phyloP scores from a whole-genome alignment of 805 yeast species.

The Kuraishia piskuri region DNA sequence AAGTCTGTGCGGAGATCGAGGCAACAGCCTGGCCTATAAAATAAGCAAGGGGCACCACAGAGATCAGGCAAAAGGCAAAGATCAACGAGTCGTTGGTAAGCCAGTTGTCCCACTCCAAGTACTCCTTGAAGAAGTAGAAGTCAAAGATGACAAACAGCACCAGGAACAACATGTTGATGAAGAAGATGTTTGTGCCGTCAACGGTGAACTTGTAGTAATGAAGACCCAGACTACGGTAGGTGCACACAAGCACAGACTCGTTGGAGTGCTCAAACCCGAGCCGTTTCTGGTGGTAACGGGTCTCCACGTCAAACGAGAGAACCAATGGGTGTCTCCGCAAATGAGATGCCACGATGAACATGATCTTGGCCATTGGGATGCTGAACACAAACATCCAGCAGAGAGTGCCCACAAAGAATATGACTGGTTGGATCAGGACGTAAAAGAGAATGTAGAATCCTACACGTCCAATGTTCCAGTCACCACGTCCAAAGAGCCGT shows the following conservation, averaged over 20 bases:
- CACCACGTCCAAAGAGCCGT: conserved; percentile 83
- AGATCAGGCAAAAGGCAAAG: conserved; percentile 68
- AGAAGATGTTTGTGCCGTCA: conserved; percentile 91
- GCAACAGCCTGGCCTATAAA: conserved; percentile 99
- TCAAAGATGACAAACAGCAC: conserved; percentile 81
- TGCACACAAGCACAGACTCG: conserved; percentile 68
- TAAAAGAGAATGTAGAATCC: conserved; percentile 68
- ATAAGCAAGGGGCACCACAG: conserved; percentile 90
- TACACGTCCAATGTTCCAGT: conserved; percentile 81
- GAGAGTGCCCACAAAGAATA: conserved; percentile 40
- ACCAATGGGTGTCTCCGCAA: conserved; percentile 88
- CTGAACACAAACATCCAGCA: conserved; percentile 85
- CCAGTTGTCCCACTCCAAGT: conserved; percentile 28
- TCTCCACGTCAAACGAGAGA: conserved; percentile 60
- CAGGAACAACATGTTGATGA: conserved; percentile 72
- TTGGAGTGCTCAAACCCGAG: conserved; percentile 27
- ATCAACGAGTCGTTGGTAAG: conserved; percentile 56
- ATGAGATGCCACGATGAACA: conserved; percentile 61
- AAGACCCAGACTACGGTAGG: conserved; percentile 85
- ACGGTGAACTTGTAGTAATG: conserved; percentile 95
- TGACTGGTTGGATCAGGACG: conserved; percentile 58
- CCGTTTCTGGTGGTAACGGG: conserved; percentile 31
- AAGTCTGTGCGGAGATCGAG: conserved; percentile 94
- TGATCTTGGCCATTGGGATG: conserved; percentile 87
- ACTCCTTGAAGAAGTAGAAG: conserved; percentile 52